phyloP scores from a whole-genome alignment of 2,329 filamentous ascomycete species.

The Diaporthe eres region DNA sequence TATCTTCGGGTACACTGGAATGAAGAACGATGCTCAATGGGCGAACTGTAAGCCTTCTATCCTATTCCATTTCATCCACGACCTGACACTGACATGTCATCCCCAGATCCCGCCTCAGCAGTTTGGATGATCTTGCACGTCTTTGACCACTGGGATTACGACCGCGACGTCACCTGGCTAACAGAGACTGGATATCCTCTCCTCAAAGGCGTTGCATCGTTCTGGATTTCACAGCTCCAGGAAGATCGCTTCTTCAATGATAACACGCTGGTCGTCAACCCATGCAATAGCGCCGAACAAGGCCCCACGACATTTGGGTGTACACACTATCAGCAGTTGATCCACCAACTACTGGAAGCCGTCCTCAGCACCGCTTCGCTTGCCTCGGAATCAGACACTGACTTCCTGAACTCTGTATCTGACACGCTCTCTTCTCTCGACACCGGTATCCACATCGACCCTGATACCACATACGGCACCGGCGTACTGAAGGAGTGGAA shows the following conservation, averaged over 20 bases:
- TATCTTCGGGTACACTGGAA: slow-evolving; percentile 68
- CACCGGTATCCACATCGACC: slow-evolving; percentile 62
- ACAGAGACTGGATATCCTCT: slow-evolving; percentile 64
- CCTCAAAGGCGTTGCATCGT: slow-evolving; percentile 66
- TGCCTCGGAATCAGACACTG: slow-evolving; percentile 46
- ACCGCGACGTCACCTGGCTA: slow-evolving; percentile 62
- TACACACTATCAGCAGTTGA: slow-evolving; percentile 66
- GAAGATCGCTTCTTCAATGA: slow-evolving; percentile 65
- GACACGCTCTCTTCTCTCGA: slow-evolving; percentile 61
- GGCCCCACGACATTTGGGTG: slow-evolving; percentile 68
- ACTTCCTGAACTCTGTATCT: slow-evolving; percentile 54
- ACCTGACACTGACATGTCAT: not conserved
- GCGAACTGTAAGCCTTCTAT: slow-evolving; percentile 45
- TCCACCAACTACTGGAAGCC: slow-evolving; percentile 59
- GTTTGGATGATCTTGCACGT: slow-evolving; percentile 75
- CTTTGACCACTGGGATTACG: slow-evolving; percentile 70
- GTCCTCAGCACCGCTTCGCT: slow-evolving; percentile 49
- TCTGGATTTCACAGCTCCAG: slow-evolving; percentile 69
- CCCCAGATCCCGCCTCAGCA: slow-evolving; percentile 57
- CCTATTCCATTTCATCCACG: rapidly evolving
- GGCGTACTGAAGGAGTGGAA: slow-evolving; percentile 67
- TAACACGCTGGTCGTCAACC: slow-evolving; percentile 67
- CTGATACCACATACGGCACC: slow-evolving; percentile 46
- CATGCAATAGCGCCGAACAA: slow-evolving; percentile 71
- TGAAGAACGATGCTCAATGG: slow-evolving; percentile 51